Conservation (phyloP, 2,329 filamentous ascomycete genomes). For the Aureobasidium namibiae region DNA sequence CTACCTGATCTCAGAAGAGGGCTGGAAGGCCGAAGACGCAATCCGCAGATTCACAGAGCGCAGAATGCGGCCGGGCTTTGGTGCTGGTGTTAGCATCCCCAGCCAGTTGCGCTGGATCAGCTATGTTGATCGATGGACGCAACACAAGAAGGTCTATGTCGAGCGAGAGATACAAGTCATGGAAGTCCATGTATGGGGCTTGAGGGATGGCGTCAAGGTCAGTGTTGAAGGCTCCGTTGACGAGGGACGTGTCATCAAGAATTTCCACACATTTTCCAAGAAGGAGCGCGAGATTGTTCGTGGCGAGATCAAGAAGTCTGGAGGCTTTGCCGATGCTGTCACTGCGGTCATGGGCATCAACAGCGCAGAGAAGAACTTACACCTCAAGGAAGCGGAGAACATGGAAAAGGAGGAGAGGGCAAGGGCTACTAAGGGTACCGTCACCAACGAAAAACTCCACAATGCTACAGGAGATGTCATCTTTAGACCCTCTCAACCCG, state of each 20-base stretch:
- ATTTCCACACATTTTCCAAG: constrained; percentile 70
- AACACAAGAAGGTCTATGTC: constrained; percentile 66
- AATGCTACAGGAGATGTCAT: constrained; percentile 60
- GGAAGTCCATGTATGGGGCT: constrained; percentile 83
- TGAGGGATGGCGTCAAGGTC: constrained; percentile 81
- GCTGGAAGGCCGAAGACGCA: constrained; percentile 57
- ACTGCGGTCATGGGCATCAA: constrained; percentile 32
- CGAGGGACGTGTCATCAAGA: constrained; percentile 79
- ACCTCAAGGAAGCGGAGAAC: constrained; percentile 11
- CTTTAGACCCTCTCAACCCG: constrained; percentile 59
- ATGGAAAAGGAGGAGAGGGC: constrained; percentile 3
- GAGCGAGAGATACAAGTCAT: constrained; percentile 77
- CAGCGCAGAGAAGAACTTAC: constrained; percentile 18
- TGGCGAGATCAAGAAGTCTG: constrained; percentile 39
- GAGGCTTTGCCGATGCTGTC: constrained; percentile 37
- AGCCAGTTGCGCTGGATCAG: constrained; percentile 81
- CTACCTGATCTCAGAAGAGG: constrained; percentile 83
- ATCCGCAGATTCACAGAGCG: constrained; percentile 65
- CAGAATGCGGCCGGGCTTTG: constrained; percentile 84
- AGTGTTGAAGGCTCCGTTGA: constrained; percentile 77
- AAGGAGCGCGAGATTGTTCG: constrained; percentile 62
- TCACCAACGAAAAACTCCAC: constrained; percentile 11
- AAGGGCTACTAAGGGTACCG: constrained; percentile 10
- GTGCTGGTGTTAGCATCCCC: constrained; percentile 82
- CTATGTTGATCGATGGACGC: constrained; percentile 84